phyloP scores from a whole-genome alignment of 306 rosid species.

The Pyrus communis region DNA sequence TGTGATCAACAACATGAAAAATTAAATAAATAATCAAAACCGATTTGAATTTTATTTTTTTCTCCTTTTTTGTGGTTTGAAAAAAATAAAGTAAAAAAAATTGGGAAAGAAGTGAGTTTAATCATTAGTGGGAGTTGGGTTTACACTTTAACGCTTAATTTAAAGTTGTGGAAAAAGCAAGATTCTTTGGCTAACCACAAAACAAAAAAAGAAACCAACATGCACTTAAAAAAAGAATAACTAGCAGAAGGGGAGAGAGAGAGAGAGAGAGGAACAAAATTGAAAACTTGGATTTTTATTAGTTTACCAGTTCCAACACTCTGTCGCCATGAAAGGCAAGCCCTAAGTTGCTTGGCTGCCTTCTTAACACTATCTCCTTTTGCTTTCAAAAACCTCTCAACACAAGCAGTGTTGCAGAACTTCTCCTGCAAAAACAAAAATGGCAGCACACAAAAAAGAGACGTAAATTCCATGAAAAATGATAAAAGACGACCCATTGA shows the following conservation, averaged over 20 bases:
- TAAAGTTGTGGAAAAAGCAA: conserved; percentile 46
- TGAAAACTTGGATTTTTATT: not conserved
- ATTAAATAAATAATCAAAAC: not conserved
- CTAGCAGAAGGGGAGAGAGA: not conserved
- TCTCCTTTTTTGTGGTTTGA: not conserved
- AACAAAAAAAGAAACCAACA: conserved; percentile 10
- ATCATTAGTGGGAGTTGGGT: conserved; percentile 34
- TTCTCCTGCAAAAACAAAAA: conserved; percentile 54
- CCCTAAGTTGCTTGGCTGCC: conserved; percentile 75
- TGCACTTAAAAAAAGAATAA: conserved; percentile 16
- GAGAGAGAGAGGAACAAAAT: not conserved
- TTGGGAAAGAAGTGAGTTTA: conserved; percentile 22
- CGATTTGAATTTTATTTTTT: not conserved
- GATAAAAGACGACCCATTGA: not conserved
- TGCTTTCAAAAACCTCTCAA: conserved; percentile 68
- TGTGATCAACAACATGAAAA: not conserved
- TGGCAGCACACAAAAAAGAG: not conserved
- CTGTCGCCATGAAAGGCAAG: conserved; percentile 97
- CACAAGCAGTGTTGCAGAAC: conserved; percentile 77
- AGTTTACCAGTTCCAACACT: conserved; percentile 57
- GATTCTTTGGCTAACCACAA: conserved; percentile 40
- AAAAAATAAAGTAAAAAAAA: too few relatives aligned
- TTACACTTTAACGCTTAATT: conserved; percentile 37
- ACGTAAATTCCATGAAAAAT: not conserved
- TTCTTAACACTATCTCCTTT: conserved; percentile 88